Evolutionary conservation across 2,329 filamentous ascomycete genomes (phyloP).

Genomic region (Dactylellina cionopaga): DNA sequence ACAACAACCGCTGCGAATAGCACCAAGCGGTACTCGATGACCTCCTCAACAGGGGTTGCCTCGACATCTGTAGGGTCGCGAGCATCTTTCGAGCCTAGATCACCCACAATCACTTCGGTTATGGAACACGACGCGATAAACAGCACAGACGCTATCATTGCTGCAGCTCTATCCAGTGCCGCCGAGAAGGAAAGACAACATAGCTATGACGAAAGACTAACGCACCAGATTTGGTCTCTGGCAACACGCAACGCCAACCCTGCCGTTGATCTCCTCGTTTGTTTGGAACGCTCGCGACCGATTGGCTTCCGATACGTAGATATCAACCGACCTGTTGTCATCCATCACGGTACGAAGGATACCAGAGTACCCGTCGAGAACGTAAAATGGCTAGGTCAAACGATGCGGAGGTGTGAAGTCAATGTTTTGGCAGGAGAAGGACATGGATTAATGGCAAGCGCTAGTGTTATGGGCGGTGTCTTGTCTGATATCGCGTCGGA

Average conservation of each 20-base stretch:
- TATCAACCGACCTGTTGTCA: conserved; percentile 88
- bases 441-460: conserved; percentile 95
- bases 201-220: conserved; percentile 84
- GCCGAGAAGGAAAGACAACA: conserved; percentile 77
- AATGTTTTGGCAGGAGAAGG: conserved; percentile 89
- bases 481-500: conserved; percentile 92
- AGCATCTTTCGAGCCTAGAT: conserved; percentile 52
- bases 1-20: conserved; percentile 59
- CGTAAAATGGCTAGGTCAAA: conserved; percentile 90
- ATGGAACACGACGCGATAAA: conserved; percentile 56
- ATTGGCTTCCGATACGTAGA: conserved; percentile 98
- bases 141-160: conserved; percentile 61
- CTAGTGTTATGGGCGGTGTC: conserved; percentile 90
- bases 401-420: conserved; percentile 93
- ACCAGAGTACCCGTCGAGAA: conserved; percentile 94
- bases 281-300: conserved; percentile 85
- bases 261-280: conserved; percentile 90
- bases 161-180: conserved; percentile 70
- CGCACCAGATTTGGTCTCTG: conserved; percentile 91
- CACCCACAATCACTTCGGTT: conserved; percentile 55
- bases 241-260: conserved; percentile 92
- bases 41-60: conserved; percentile 31
- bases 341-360: conserved; percentile 92
- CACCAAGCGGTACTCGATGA: conserved; percentile 60
- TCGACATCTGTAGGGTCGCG: conserved; percentile 38